A percentile compares a stretch with the other conserved stretches of the same genome.
phyloP scores from a whole-genome alignment of 805 yeast species.

The Teunomyces lycoperdinae region DNA sequence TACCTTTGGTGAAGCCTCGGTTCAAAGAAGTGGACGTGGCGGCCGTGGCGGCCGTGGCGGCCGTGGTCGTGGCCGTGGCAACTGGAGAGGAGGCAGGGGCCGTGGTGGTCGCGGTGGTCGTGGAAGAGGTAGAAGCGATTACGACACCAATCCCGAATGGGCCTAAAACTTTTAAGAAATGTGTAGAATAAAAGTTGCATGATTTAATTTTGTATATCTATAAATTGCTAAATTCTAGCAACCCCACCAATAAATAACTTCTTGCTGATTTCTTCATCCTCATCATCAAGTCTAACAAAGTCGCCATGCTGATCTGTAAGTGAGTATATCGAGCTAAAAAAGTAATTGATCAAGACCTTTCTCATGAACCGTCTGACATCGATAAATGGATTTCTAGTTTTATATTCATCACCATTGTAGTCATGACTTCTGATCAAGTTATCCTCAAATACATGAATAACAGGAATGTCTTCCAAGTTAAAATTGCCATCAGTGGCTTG shows the following conservation, averaged over 20 bases:
- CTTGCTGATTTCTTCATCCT: conserved; percentile 20
- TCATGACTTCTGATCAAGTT: conserved; percentile 25
- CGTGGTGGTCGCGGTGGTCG: conserved; percentile 38
- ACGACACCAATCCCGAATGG: conserved; percentile 17
- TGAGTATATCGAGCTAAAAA: conserved; percentile 25
- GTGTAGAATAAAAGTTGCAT: background rate
- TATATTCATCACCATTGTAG: conserved; percentile 11
- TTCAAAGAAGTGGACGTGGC: conserved; percentile 26
- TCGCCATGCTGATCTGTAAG: conserved; percentile 16
- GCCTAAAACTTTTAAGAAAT: conserved; percentile 7
- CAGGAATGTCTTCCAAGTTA: conserved; percentile 14
- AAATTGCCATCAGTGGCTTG: background rate
- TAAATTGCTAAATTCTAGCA: conserved; percentile 16
- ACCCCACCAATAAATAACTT: conserved; percentile 27
- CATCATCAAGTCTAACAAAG: conserved; percentile 16
- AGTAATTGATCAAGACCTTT: conserved; percentile 19
- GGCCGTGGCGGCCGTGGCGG: conserved; percentile 32
- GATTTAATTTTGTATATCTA: background rate
- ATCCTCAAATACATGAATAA: conserved; percentile 29
- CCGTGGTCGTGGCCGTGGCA: conserved; percentile 34
- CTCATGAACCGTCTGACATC: conserved; percentile 13
- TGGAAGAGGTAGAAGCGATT: conserved; percentile 23
- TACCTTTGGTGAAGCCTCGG: conserved; percentile 76
- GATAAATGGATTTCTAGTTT: conserved; percentile 16
- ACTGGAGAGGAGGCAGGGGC: conserved; percentile 14